Percentiles rank a stretch among this genome's conserved stretches.
Evolutionary conservation across 768 basidiomycete species (phyloP).

Genomic region (Pisolithus orientalis): DNA sequence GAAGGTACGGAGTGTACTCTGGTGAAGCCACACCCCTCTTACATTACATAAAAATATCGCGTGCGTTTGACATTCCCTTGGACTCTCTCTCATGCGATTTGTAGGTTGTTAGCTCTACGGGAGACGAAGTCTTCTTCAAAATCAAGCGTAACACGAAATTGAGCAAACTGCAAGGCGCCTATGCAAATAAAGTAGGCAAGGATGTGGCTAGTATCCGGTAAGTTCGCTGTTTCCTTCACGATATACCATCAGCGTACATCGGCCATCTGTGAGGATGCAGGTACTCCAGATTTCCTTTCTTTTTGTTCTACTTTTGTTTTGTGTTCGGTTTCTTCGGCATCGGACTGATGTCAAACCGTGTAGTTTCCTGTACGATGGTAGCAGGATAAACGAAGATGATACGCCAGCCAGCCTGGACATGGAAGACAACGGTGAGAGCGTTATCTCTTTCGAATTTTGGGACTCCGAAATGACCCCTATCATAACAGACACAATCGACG

Average conservation of each 20-base stretch:
- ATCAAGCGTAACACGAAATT: conserved; percentile 91
- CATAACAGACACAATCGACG: conserved; percentile 80
- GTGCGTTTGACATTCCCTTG: not conserved
- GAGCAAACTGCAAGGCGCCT: conserved; percentile 88
- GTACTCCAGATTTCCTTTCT: not conserved
- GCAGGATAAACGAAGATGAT: conserved; percentile 81
- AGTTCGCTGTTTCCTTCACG: conserved; percentile 20
- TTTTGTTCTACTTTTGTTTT: not conserved
- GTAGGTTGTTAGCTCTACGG: conserved; percentile 67
- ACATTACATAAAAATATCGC: not conserved
- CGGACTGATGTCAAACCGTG: not conserved
- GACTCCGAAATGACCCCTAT: conserved; percentile 3
- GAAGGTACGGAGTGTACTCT: conserved; percentile 45
- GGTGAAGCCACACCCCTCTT: not conserved
- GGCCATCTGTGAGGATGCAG: not conserved
- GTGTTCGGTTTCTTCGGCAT: not conserved
- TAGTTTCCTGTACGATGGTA: conserved; percentile 90
- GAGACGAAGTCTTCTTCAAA: conserved; percentile 95
- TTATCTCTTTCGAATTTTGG: conserved; percentile 1
- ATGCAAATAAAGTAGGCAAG: conserved; percentile 89
- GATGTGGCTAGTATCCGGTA: conserved; percentile 85
- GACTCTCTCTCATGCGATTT: not conserved
- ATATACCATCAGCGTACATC: not conserved
- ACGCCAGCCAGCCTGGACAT: conserved; percentile 81
- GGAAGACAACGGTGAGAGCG: conserved; percentile 76